Evolutionary conservation across 2,329 filamentous ascomycete species (phyloP).

Genomic region (Canariomyces notabilis): DNA sequence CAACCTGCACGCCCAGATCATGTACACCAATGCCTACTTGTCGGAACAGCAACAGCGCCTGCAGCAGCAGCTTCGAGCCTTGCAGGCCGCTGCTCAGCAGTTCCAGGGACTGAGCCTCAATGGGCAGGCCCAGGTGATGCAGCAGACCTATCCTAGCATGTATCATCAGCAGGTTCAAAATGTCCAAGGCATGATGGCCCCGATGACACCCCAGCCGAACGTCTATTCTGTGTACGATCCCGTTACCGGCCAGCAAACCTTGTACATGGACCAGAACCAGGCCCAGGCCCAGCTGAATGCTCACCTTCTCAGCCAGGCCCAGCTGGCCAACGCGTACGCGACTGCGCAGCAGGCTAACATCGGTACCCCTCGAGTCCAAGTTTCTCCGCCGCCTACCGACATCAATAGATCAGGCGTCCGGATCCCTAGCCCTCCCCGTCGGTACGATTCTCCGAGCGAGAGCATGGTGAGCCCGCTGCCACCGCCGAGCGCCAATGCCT

Average conservation of each 20-base stretch:
- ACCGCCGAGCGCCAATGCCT: conserved; percentile 83
- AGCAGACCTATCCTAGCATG: conserved; percentile 59
- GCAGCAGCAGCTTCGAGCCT: conserved; percentile 82
- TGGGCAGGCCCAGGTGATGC: conserved; percentile 39
- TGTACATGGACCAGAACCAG: conserved; percentile 66
- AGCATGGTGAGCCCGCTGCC: conserved; percentile 63
- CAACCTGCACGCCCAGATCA: conserved; percentile 77
- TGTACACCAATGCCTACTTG: conserved; percentile 87
- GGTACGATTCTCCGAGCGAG: conserved; percentile 64
- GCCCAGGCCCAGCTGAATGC: conserved; percentile 24
- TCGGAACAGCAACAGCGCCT: conserved; percentile 92
- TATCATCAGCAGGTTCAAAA: conserved; percentile 39
- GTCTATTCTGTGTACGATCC: conserved; percentile 82
- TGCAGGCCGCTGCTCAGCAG: conserved; percentile 79
- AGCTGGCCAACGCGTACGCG: conserved; percentile 36
- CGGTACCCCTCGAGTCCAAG: conserved; percentile 67
- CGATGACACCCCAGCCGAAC: conserved; percentile 61
- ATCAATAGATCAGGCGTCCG: conserved; percentile 49
- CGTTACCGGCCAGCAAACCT: conserved; percentile 75
- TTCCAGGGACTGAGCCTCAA: conserved; percentile 72
- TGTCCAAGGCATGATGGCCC: conserved; percentile 49
- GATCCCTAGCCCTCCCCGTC: conserved; percentile 62
- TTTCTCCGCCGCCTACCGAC: conserved; percentile 70
- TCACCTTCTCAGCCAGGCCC: conserved; percentile 39
- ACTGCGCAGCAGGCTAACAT: conserved; percentile 47